These are phyloP conservation scores for Pulveroboletus sp. DNA, from an alignment of 768 basidiomycete genomes.

Conservation along the genomic window DNA sequence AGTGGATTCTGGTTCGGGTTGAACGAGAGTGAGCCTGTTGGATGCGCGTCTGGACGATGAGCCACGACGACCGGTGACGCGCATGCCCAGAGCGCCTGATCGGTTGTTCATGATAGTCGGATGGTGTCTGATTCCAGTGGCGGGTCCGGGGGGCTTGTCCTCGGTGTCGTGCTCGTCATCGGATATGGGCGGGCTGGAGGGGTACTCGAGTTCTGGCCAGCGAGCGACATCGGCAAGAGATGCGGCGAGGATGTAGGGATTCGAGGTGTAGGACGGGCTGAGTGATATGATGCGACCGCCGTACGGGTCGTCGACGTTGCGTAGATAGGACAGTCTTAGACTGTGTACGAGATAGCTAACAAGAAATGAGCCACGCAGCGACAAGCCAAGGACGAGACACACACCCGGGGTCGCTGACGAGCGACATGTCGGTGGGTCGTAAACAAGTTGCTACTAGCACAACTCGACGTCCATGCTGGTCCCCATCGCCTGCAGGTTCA, in stretches of 20 bases:
- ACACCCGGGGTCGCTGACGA: conserved; percentile 64
- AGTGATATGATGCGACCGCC: conserved; percentile 79
- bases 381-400: conserved; percentile 21
- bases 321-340: conserved; percentile 83
- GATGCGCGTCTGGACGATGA: no score
- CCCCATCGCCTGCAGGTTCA: conserved; percentile 54
- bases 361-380: background rate
- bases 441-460: background rate
- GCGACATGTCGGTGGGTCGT: conserved; percentile 43
- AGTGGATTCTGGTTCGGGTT: conserved; percentile 8
- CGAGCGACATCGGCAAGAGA: conserved; percentile 73
- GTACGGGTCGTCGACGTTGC: conserved; percentile 84
- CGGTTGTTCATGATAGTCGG: conserved; percentile 83
- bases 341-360: conserved; percentile 75
- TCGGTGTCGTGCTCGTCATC: conserved; percentile 62
- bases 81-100: conserved; percentile 71
- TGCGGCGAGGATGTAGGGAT: conserved; percentile 80
- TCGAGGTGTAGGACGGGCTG: conserved; percentile 71
- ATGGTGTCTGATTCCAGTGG: conserved; percentile 70
- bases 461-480: conserved; percentile 26
- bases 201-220: conserved; percentile 83
- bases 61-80: no score
- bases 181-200: conserved; percentile 68
- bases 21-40: conserved; percentile 3
- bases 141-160: conserved; percentile 19